Evolutionary conservation across 306 rosid genomes (phyloP), one percentile per base, ranked within the genome.

Genomic region (Cicer arietinum): DNA sequence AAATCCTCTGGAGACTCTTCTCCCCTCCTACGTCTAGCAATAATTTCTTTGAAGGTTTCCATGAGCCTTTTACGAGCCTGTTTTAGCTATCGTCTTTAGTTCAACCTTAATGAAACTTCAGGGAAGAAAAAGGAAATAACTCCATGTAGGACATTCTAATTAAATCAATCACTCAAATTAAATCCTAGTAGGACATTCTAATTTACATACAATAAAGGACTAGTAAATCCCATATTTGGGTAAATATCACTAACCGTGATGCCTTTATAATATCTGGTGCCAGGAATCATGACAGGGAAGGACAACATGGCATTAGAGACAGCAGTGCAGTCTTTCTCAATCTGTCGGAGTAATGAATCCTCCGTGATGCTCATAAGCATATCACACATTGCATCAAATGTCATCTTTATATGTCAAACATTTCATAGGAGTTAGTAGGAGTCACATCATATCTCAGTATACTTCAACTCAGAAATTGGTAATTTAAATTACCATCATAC

Each of bases 211-310:
- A 58, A 6, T 68, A 3, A 50, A 41, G 64, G 50, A 48, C 37
- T 78, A 57, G 30, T 20, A 48, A 50, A 69, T 37, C 44, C 39
- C 62, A 46, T 10, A n/a, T 35, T 1, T 10, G 13, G 30, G 10
- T 7, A 65, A 57, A 18, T 20, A 67, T 48, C 1, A 69, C 76
- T 43, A 47, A 71, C 96, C 96, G 69, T 85, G 45, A 87, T 80
- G 84, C 90, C 96, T 67, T 79, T 88, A 76, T 88, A 84, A 82
- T 88, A 90, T 80, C 91, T 85, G 75, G 96, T 85, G 35, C 91
- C 88, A 1, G 91, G 93, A 75, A 90, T 82, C 89, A 84, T 87
- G 71, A 85, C 3, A 6, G 93, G 89, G 76, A 88, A 47, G 10
- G 96, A 87, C 78, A 90, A 2, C 91, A 85, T 87, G 68, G 93